phyloP scores from a whole-genome alignment of 305 asterid species.

The Petunia hybrid region DNA sequence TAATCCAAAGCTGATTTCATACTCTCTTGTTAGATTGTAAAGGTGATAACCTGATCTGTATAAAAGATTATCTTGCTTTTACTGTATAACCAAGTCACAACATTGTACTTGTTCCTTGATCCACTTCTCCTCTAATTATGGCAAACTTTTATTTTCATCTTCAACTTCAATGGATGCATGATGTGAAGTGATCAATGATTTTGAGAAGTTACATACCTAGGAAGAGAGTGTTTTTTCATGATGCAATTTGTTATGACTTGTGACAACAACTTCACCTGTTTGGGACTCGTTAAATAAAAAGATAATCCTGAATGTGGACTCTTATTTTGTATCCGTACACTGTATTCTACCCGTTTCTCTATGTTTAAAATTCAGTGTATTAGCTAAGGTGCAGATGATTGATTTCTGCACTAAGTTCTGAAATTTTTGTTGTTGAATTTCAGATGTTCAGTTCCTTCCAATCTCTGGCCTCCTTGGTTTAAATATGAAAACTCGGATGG shows the following conservation, averaged over 20 bases:
- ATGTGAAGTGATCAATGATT: background rate
- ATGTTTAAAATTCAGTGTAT: background rate
- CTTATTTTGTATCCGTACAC: constrained; percentile 13
- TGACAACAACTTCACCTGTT: background rate
- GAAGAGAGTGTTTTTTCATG: background rate
- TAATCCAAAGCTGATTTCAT: background rate
- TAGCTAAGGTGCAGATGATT: background rate
- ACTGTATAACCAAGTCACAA: background rate
- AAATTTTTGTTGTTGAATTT: constrained; percentile 24
- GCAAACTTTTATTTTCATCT: constrained; percentile 1
- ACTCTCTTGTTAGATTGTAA: constrained; percentile 9
- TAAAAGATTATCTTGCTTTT: background rate
- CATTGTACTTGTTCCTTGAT: background rate
- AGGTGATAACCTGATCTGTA: constrained; percentile 18
- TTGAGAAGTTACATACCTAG: background rate
- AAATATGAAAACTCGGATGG: constrained; percentile 75
- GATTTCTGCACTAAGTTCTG: constrained; percentile 13
- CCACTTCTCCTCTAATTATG: background rate
- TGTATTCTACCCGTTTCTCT: constrained; percentile 28
- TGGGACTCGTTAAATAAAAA: background rate
- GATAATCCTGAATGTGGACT: constrained; percentile 17
- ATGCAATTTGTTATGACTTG: background rate
- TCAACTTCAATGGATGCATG: background rate
- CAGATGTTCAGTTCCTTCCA: constrained; percentile 94
- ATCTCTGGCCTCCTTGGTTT: constrained; percentile 84